These are phyloP conservation scores for Gastroboletus turbinatus DNA, from an alignment of 1,284 basidiomycete genomes.

Conservation along the genomic window DNA sequence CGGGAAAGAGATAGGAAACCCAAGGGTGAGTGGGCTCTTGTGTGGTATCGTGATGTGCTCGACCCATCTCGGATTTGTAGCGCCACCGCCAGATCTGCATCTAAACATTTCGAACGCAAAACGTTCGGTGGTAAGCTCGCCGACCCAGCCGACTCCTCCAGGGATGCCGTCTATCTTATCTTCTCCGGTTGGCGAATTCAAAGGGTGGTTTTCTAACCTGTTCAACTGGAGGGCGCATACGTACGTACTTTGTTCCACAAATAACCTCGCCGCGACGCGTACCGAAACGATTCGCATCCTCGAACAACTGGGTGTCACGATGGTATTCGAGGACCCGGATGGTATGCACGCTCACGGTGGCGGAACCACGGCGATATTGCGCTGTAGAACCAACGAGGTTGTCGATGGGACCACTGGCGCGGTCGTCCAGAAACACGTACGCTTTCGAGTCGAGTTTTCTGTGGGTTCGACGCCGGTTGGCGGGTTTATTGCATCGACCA, in stretches of 20 bases:
- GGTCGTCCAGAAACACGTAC: conserved; percentile 54
- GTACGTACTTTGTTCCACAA: conserved; percentile 68
- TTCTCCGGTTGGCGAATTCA: conserved; percentile 68
- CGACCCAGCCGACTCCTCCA: conserved; percentile 28
- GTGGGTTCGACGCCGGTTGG: conserved; percentile 39
- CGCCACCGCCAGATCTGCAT: conserved; percentile 38
- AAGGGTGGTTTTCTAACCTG: conserved; percentile 79
- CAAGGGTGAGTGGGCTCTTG: conserved; percentile 44
- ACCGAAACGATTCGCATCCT: conserved; percentile 66
- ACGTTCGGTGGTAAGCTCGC: conserved; percentile 41
- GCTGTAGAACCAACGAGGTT: conserved; percentile 66
- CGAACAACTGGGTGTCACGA: conserved; percentile 61
- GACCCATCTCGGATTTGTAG: conserved; percentile 23
- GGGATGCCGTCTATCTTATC: conserved; percentile 31
- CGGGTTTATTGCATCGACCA: conserved; percentile 13
- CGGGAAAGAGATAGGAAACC: conserved; percentile 52
- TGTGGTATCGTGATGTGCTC: not conserved
- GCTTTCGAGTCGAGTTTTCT: conserved; percentile 65
- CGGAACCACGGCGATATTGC: conserved; percentile 42
- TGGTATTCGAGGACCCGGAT: conserved; percentile 52
- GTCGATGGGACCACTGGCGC: conserved; percentile 42
- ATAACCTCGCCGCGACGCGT: conserved; percentile 63
- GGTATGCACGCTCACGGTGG: conserved; percentile 20
- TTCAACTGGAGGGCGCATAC: conserved; percentile 73
- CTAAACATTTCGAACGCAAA: conserved; percentile 31